A percentile compares a stretch with the other conserved stretches of the same genome.
phyloP scores from a whole-genome alignment of 148 eudicot species.

The Oxyria digyna region DNA sequence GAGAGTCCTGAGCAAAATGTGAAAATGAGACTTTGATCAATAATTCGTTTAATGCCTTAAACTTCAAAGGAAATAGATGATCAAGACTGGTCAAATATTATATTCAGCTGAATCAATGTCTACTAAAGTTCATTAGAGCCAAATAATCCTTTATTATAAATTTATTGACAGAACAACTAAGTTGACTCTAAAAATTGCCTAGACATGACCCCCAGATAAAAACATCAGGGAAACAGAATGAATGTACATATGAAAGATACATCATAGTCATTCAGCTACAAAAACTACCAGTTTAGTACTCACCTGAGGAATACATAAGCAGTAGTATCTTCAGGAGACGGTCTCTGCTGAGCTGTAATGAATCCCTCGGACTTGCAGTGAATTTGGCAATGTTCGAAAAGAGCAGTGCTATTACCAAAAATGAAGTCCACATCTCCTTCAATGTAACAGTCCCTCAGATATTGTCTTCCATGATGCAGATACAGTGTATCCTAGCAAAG shows the following conservation, averaged over 20 bases:
- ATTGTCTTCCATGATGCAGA: conserved; percentile 87
- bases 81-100: not conserved
- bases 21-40: too few relatives aligned
- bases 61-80: not conserved
- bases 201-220: not conserved
- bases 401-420: conserved; percentile 93
- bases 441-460: conserved; percentile 82
- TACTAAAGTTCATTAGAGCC: too few relatives aligned
- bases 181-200: not conserved
- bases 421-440: conserved; percentile 98
- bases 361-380: conserved; percentile 95
- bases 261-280: not conserved
- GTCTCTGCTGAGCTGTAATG: conserved; percentile 89
- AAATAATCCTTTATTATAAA: not conserved
- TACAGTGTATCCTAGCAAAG: conserved; percentile 73
- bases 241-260: not conserved
- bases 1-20: too few relatives aligned
- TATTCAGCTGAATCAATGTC: not conserved
- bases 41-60: not conserved
- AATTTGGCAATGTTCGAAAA: conserved; percentile 93
- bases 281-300: not conserved
- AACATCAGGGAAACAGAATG: not conserved
- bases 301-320: conserved; percentile 94
- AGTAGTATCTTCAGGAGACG: conserved; percentile 83
- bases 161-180: not conserved